Base-by-base conservation (phyloP, 108 stramenopile species). In the Skeletonema tropicum region DNA sequence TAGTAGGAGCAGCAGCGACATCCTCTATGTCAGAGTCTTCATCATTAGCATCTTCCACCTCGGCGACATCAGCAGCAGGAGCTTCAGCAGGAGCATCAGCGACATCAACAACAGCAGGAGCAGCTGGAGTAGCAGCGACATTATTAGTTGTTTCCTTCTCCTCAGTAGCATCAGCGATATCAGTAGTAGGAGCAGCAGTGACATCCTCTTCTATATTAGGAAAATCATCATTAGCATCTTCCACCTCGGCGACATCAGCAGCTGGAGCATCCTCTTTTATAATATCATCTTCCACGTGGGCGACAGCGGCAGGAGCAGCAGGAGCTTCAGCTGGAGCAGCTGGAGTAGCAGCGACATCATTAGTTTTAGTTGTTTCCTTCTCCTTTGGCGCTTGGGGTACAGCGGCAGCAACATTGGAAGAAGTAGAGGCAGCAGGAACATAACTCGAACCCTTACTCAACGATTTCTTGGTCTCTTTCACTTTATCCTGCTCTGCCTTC, bases 401-500 rank as follows among this genome's bases (percentile, higher is more conserved):
- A 59, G 59, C 21, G 19, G 30, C 59, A 60, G 59, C 21, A 5
- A 13, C 59, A 29, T 60, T 14, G 21, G 33, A 13, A 14, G 58
- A 59, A 59, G 58, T 29, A 35, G 35, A 35, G 1, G 38, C 38
- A 6, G 38, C 38, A 39, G 38, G 6, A 35, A 35, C 38, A 39
- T 39, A 39, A 39, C 38, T 39, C 1, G 42, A 45, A n/a, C 15
- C 42, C 42, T 45, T 79, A 14, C 71, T 65, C 41, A 80, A 36
- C 6, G 21, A 19, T 30, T 71, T 57, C 30, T 39, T 55, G 1
- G 80, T 74, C 41, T 64, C 29, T 15, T 26, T 68, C 21, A 59
- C 76, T 35, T 48, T 80, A 17, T 70, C 70, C 35, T 42, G 42
- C 36, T 76, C 70, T 31, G 55, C 61, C 69, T 33, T 68, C 72